Evolutionary conservation across 2,329 filamentous ascomycete species (phyloP).

Genomic region (Gaeumannomyces tritici): DNA sequence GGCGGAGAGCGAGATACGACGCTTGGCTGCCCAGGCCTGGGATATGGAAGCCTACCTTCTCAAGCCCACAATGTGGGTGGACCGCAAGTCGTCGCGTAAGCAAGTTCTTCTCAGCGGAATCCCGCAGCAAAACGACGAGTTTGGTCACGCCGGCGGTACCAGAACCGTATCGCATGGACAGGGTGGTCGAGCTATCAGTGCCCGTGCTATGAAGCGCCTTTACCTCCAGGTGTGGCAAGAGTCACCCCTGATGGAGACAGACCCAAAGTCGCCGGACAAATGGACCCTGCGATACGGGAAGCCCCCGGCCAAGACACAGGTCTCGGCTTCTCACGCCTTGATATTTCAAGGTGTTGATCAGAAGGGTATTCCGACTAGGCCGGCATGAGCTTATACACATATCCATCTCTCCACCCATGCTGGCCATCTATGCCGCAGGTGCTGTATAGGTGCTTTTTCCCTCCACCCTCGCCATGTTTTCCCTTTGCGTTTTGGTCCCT

Average conservation of each 20-base stretch:
- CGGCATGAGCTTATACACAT: neutral
- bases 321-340: neutral
- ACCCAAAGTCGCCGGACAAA: neutral
- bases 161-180: neutral
- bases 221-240: conserved; percentile 1
- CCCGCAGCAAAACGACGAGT: conserved; percentile 2
- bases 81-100: conserved; percentile 1
- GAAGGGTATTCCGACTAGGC: neutral
- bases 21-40: neutral
- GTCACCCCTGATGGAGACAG: neutral
- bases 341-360: neutral
- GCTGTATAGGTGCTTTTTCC: neutral
- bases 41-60: conserved; percentile 4
- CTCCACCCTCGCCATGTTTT: no score
- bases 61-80: conserved; percentile 2
- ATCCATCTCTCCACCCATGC: neutral
- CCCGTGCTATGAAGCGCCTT: neutral
- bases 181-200: neutral
- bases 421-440: neutral
- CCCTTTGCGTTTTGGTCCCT: neutral
- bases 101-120: neutral
- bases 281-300: neutral
- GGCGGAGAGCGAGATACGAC: neutral
- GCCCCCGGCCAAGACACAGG: neutral
- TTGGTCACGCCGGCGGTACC: neutral